A percentile compares a stretch with the other conserved stretches of the same genome.
Evolutionary conservation across 2,329 filamentous ascomycete genomes (phyloP).

Genomic region (Hymenoscyphus fructigenus): DNA sequence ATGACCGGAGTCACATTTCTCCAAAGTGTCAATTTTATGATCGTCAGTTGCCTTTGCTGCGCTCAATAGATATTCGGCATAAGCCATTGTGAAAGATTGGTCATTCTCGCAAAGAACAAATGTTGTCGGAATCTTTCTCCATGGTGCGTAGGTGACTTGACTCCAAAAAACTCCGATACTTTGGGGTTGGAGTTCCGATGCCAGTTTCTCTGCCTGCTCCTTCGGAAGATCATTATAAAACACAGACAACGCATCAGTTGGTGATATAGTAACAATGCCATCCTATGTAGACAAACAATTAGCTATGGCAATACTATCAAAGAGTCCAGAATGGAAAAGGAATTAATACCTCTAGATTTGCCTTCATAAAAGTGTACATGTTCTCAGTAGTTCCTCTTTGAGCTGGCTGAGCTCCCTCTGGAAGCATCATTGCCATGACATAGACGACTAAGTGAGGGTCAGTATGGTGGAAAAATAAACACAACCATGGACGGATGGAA

Average conservation of each 20-base stretch:
- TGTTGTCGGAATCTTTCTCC: slow-evolving; percentile 2
- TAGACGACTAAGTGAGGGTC: neutral
- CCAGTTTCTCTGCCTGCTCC: slow-evolving; percentile 39
- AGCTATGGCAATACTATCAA: too few relatives aligned
- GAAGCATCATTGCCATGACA: slow-evolving; percentile 8
- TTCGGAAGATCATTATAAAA: slow-evolving; percentile 44
- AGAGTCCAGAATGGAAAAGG: too few relatives aligned
- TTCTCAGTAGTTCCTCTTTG: slow-evolving; percentile 7
- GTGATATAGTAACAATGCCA: neutral
- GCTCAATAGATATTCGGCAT: slow-evolving; percentile 4
- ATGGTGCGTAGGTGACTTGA: slow-evolving; percentile 13
- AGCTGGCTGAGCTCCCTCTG: slow-evolving; percentile 4
- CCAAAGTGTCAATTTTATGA: slow-evolving; percentile 7
- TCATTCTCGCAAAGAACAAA: slow-evolving; percentile 9
- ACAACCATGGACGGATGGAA: neutral
- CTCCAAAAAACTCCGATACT: slow-evolving; percentile 32
- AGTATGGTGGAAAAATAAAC: too few relatives aligned
- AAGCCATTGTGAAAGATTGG: neutral
- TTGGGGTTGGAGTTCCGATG: slow-evolving; percentile 39
- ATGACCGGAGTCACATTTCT: slow-evolving; percentile 4
- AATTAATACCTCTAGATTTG: neutral
- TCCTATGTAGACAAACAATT: neutral
- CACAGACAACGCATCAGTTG: slow-evolving; percentile 32
- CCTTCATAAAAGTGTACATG: slow-evolving; percentile 8
- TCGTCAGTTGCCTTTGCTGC: neutral